phyloP scores from a whole-genome alignment of 2,329 filamentous ascomycete species.

The Verticillium albo-atrum region DNA sequence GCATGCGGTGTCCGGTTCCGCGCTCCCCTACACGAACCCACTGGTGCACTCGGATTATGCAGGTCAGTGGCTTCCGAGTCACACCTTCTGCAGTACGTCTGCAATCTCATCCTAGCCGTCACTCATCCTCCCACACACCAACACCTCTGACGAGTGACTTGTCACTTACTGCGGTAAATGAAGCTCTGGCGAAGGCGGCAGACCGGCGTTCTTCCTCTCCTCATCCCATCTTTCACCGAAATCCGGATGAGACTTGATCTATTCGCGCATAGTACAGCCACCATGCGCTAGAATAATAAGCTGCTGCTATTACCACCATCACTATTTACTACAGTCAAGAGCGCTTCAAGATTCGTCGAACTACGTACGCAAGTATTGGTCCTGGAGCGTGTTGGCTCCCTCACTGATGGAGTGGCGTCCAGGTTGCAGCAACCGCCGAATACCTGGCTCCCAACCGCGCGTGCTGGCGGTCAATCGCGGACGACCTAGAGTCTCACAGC shows the following conservation, averaged over 20 bases:
- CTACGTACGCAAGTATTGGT: no score
- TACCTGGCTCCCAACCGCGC: no score
- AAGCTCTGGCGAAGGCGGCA: neutral
- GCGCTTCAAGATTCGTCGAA: no score
- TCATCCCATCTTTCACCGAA: neutral
- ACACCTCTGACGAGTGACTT: neutral
- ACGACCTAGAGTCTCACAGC: neutral
- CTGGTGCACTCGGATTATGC: neutral
- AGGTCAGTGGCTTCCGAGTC: neutral
- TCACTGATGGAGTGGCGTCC: no score
- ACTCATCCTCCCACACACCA: neutral
- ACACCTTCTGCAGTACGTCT: neutral
- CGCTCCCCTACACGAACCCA: neutral
- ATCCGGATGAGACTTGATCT: neutral
- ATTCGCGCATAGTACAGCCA: no score
- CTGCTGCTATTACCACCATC: no score
- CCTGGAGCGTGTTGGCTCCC: no score
- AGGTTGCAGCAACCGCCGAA: no score
- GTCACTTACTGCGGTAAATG: neutral
- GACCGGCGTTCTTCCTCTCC: neutral
- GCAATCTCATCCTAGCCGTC: neutral
- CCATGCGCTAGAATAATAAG: no score
- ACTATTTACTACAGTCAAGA: no score
- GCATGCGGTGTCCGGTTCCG: neutral
- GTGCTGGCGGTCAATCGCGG: no score